Percentiles rank a stretch among this genome's conserved stretches.
phyloP scores from a whole-genome alignment of 2,329 filamentous ascomycete genomes.

The Ophiostoma fasciatum region DNA sequence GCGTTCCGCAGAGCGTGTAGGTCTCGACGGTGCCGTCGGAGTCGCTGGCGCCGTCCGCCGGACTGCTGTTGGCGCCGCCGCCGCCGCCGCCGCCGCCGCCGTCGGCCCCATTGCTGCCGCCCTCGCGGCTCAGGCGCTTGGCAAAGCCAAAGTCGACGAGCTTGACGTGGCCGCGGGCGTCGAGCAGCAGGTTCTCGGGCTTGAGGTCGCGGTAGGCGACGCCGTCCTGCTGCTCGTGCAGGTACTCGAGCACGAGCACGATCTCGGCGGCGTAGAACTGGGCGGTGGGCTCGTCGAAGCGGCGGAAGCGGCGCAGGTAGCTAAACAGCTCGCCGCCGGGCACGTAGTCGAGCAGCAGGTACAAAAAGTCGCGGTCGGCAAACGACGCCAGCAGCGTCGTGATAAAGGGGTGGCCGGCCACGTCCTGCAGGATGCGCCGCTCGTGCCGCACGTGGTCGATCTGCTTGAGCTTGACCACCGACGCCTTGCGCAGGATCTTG shows the following conservation, averaged over 20 bases:
- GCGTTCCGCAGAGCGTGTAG: conserved; percentile 71
- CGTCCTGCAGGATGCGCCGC: conserved; percentile 60
- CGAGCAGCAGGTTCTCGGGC: conserved; percentile 68
- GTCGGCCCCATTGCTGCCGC: conserved; percentile 11
- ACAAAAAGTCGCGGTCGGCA: conserved; percentile 62
- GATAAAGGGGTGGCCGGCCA: conserved; percentile 72
- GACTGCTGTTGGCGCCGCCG: conserved; percentile 10
- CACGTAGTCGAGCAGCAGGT: conserved; percentile 73
- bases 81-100: background rate
- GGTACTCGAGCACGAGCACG: conserved; percentile 63
- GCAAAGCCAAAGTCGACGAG: conserved; percentile 78
- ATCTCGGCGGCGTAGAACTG: conserved; percentile 79
- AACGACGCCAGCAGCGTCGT: conserved; percentile 67
- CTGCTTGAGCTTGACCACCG: conserved; percentile 71
- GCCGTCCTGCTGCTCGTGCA: conserved; percentile 63
- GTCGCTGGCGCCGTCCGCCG: conserved; percentile 14
- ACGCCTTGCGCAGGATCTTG: conserved; percentile 61
- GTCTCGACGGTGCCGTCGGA: conserved; percentile 39
- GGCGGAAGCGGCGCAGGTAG: conserved; percentile 61
- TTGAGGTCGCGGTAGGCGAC: conserved; percentile 73
- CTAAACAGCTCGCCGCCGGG: conserved; percentile 76
- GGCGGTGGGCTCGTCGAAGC: conserved; percentile 64
- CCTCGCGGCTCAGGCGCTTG: conserved; percentile 50
- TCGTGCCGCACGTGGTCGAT: conserved; percentile 79
- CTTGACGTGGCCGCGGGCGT: conserved; percentile 65